These are phyloP conservation scores for Oryza glumipatula DNA, from an alignment of 176 grass and related monocot species.

Conservation along the genomic window DNA sequence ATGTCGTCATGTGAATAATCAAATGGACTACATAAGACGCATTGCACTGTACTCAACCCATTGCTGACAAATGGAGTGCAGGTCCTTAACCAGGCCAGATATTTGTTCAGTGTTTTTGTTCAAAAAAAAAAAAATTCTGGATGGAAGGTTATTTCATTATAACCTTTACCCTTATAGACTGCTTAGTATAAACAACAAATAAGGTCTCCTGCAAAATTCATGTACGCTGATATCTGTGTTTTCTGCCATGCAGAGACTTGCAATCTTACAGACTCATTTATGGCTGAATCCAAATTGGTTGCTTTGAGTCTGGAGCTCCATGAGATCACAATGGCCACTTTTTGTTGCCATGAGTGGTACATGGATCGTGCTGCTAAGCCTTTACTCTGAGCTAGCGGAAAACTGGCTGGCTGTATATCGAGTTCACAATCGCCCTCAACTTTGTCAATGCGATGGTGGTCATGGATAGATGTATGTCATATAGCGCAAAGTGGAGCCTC, in stretches of 20 bases:
- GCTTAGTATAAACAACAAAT: not conserved
- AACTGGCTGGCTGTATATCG: not conserved
- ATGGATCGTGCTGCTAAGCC: not conserved
- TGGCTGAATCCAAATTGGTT: not conserved
- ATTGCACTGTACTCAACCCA: not conserved
- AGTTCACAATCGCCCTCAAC: not conserved
- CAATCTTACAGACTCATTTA: not conserved
- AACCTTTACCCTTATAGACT: not conserved
- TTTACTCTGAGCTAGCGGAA: not conserved
- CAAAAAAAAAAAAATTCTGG: not conserved
- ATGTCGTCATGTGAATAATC: not conserved
- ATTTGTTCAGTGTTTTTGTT: not conserved
- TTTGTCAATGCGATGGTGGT: not conserved
- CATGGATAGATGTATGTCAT: not conserved
- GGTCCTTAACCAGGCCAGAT: not conserved
- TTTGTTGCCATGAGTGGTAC: not conserved
- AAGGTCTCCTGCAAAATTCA: not conserved
- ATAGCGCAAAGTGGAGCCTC: too few species aligned
- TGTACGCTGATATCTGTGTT: too few species aligned
- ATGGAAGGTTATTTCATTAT: not conserved
- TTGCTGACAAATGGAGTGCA: not conserved
- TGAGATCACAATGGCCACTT: not conserved
- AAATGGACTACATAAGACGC: not conserved
- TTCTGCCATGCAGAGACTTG: not conserved
- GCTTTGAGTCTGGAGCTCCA: not conserved